These are phyloP conservation scores for Phytophthora sp. DNA, from an alignment of 352 stramenopile species.

Conservation along the genomic window DNA sequence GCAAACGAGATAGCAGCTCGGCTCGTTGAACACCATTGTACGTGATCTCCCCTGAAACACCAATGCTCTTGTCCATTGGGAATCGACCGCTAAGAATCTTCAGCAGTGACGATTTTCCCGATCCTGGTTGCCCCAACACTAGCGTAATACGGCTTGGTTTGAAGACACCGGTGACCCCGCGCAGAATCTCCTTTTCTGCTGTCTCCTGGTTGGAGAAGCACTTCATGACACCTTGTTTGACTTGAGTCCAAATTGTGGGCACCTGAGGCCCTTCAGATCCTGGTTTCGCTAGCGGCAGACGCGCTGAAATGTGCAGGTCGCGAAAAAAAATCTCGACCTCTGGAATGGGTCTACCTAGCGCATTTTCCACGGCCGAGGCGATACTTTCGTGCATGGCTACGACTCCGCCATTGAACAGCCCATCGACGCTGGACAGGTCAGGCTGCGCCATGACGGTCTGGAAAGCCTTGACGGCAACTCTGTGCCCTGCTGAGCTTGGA, in stretches of 20 bases:
- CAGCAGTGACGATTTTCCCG: constrained; percentile 50
- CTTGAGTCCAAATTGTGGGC: constrained; percentile 33
- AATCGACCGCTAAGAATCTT: constrained; percentile 51
- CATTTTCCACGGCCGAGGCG: constrained; percentile 43
- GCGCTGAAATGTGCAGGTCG: constrained; percentile 51
- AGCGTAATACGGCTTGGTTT: constrained; percentile 45
- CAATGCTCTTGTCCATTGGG: constrained; percentile 46
- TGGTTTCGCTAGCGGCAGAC: constrained; percentile 18
- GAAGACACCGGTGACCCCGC: constrained; percentile 41
- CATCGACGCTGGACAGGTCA: constrained; percentile 47
- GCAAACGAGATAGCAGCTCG: constrained; percentile 29
- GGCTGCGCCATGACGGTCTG: constrained; percentile 9
- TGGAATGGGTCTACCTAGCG: constrained; percentile 46
- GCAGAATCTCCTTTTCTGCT: constrained; percentile 48
- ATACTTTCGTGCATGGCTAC: constrained; percentile 62
- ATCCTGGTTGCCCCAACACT: constrained; percentile 43
- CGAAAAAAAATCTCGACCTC: constrained; percentile 62
- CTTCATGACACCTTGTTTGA: constrained; percentile 27
- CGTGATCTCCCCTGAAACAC: constrained; percentile 43
- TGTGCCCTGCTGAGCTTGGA: too few relatives aligned
- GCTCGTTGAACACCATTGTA: constrained; percentile 46
- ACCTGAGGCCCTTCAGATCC: constrained; percentile 34
- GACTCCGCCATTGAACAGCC: constrained; percentile 48
- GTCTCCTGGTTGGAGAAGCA: constrained; percentile 30
- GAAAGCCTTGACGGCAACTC: too few relatives aligned